phyloP scores from a whole-genome alignment of 768 basidiomycete genomes.

The Scleroderma citrinum region DNA sequence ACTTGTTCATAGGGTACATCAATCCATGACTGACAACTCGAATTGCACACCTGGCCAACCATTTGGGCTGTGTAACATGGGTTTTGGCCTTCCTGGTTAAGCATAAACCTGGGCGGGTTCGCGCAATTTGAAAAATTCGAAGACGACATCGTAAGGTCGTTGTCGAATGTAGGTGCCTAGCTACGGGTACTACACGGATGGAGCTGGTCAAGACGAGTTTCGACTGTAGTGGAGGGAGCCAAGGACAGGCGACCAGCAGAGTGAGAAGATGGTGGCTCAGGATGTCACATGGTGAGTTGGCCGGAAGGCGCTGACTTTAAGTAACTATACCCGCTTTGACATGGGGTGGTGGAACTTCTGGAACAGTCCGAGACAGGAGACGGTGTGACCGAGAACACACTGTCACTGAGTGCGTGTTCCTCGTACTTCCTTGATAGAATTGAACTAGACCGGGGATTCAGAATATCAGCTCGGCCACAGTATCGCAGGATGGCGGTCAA shows the following conservation, averaged over 20 bases:
- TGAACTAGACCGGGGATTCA: neutral
- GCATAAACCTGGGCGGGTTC: neutral
- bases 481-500: neutral
- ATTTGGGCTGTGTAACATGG: constrained; percentile 16
- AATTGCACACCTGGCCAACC: constrained; percentile 14
- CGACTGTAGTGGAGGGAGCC: neutral
- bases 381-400: neutral
- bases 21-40: constrained; percentile 9
- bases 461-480: neutral
- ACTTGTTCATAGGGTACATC: neutral
- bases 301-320: neutral
- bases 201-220: neutral
- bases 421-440: neutral
- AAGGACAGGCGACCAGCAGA: neutral
- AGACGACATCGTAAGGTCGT: neutral
- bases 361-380: constrained; percentile 3
- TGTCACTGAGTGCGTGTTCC: neutral
- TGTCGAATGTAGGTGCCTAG: too few species aligned
- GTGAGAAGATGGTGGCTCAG: constrained; percentile 1
- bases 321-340: neutral
- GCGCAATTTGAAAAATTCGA: constrained; percentile 14
- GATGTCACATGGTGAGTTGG: constrained; percentile 3
- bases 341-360: neutral
- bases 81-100: constrained; percentile 2
- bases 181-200: neutral